Evolutionary conservation across 2,329 filamentous ascomycete species (phyloP), one percentile per base, ranked within the genome.

Genomic region (Remersonia thermophila): DNA sequence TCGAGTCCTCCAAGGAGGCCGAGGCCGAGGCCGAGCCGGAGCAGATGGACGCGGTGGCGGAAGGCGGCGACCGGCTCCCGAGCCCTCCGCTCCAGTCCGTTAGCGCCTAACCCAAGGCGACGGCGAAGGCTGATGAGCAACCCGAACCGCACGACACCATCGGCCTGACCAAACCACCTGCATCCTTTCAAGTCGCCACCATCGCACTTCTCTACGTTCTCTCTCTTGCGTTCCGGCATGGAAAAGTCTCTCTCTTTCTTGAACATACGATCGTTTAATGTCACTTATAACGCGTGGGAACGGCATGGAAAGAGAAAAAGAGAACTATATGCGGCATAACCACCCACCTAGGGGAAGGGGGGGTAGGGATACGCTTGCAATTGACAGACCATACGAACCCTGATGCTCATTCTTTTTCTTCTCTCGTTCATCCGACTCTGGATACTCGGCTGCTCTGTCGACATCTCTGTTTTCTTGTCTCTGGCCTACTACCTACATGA

Each of bases 21-120:
- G n/a, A n/a, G n/a, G 45, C 51, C 32, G 41, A 38, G 12, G 33
- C 18, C 12, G 39, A 41, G 26, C 28, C 8, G 4, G 31, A 35
- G 30, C 37, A 40, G 2, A 16, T 18, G 2, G 37, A 38, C 3
- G 5, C 20, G 5, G 25, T 26, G 7, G n/a, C 20, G 1, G 40
- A 45, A 5, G 27, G 35, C 18, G 32, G 30, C 15, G 43, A 44
- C 3, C 44, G 45, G 27, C 42, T 60, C 2, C 48, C 51, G 23
- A 57, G 57, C 28, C 56, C 58, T 16, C 47, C 52, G 10, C 37
- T 58, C 30, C 56, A 59, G 44, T 47, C 50, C 33, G 53, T 60
- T 32, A 44, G 47, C 30, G 56, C 57, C 13, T 60, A 48, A 32
- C 7, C 2, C 23, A 18, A 12, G 4, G 27, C 17, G 5, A 5